These are phyloP conservation scores for Aspergillus nidulans DNA, from an alignment of 495 filamentous ascomycete genomes.

Conservation along the genomic window DNA sequence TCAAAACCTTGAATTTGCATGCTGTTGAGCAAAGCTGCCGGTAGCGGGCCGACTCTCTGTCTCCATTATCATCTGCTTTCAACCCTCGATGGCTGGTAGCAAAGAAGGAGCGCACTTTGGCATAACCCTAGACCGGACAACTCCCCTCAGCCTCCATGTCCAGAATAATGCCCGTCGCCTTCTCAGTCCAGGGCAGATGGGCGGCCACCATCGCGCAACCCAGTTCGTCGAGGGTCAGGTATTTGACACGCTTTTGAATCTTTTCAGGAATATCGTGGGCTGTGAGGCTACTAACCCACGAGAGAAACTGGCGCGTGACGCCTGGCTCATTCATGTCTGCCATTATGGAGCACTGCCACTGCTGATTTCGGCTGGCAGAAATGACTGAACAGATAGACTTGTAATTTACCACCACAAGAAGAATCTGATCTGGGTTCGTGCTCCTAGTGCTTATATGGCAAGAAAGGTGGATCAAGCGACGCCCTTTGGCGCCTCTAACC, in stretches of 20 bases:
- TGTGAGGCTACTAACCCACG: conserved; percentile 1
- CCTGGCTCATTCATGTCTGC: not conserved
- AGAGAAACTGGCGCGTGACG: conserved; percentile 1
- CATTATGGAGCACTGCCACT: not conserved
- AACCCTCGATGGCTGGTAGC: too few relatives aligned
- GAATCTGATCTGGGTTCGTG: too few relatives aligned
- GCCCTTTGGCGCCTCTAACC: too few relatives aligned
- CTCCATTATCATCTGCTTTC: not conserved
- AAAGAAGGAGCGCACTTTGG: conserved; percentile 12
- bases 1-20: conserved; percentile 39
- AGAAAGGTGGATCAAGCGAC: too few relatives aligned
- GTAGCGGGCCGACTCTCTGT: conserved; percentile 18
- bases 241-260: conserved; percentile 27
- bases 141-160: conserved; percentile 28
- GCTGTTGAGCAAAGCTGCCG: conserved; percentile 35
- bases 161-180: conserved; percentile 26
- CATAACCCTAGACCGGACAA: conserved; percentile 26
- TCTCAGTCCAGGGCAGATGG: conserved; percentile 35
- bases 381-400: too few relatives aligned
- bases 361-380: too few relatives aligned
- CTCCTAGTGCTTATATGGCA: too few relatives aligned
- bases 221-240: conserved; percentile 41
- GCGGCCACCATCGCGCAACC: conserved; percentile 38
- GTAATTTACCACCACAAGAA: too few relatives aligned
- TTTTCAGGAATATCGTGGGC: conserved; percentile 7